Percentiles rank a stretch among this genome's conserved stretches.
These are phyloP conservation scores for Pseudoneurospora amorphoporcata DNA, from an alignment of 495 filamentous ascomycete genomes.

Conservation along the genomic window DNA sequence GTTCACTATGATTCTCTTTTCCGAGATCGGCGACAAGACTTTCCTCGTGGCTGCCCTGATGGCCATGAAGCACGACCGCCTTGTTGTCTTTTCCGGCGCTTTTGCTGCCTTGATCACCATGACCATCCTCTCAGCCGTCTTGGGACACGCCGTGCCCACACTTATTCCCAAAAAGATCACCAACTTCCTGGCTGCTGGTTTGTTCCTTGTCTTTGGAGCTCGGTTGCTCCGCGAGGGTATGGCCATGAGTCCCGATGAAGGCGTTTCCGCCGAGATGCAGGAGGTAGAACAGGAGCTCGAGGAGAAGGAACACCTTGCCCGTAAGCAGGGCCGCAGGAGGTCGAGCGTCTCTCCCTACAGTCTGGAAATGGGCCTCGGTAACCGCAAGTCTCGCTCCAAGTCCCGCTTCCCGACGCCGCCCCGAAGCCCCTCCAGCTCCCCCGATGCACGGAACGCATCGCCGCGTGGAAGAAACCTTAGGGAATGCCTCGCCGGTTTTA, in stretches of 20 bases:
- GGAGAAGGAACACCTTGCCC: conserved; percentile 72
- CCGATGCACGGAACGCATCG: conserved; percentile 36
- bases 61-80: conserved; percentile 94
- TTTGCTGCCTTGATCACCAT: conserved; percentile 82
- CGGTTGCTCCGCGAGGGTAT: conserved; percentile 81
- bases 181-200: conserved; percentile 67
- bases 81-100: conserved; percentile 91
- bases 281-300: conserved; percentile 93
- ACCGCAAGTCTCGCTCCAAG: conserved; percentile 47
- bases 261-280: conserved; percentile 89
- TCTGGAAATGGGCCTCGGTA: conserved; percentile 51
- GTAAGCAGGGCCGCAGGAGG: conserved; percentile 41
- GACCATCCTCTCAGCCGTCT: conserved; percentile 93
- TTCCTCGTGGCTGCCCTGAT: conserved; percentile 95
- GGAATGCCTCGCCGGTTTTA: conserved; percentile 48
- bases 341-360: conserved; percentile 53
- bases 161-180: conserved; percentile 83
- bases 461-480: conserved; percentile 25
- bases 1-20: conserved; percentile 94
- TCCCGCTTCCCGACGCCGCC: conserved; percentile 50
- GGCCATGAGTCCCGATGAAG: conserved; percentile 77
- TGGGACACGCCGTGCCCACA: conserved; percentile 87
- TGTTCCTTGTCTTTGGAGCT: conserved; percentile 84
- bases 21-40: conserved; percentile 96
- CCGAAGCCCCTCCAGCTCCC: conserved; percentile 49